Conservation (phyloP, 495 filamentous ascomycete species). For the Pyrenula aspistea region DNA sequence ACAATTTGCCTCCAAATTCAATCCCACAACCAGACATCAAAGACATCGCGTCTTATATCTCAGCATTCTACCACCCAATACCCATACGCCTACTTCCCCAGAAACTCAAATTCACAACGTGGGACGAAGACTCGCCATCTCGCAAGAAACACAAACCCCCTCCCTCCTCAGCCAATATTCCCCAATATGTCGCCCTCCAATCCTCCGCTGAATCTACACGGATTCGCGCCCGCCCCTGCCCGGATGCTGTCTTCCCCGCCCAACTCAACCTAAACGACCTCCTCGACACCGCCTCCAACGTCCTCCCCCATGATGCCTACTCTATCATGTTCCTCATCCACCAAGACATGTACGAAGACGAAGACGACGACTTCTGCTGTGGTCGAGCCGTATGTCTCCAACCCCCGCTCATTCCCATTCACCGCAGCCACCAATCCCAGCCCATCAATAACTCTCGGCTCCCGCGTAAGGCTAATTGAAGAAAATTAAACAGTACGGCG, state of each 20-base stretch:
- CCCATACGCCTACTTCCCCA: constrained; percentile 30
- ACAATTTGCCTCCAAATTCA: not conserved
- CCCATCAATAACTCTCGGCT: no score
- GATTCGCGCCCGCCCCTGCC: constrained; percentile 39
- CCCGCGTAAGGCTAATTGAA: no score
- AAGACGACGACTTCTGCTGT: constrained; percentile 56
- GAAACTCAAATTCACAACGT: constrained; percentile 28
- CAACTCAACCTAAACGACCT: constrained; percentile 56
- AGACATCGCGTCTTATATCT: constrained; percentile 38
- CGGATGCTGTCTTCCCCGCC: constrained; percentile 29
- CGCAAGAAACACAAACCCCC: constrained; percentile 5
- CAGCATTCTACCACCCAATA: constrained; percentile 50
- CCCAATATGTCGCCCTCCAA: constrained; percentile 28
- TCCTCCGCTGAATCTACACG: constrained; percentile 25
- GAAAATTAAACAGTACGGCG: constrained; percentile 39
- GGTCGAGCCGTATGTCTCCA: constrained; percentile 32
- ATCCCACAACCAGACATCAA: constrained; percentile 9
- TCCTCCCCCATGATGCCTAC: constrained; percentile 49
- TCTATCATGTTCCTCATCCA: constrained; percentile 42
- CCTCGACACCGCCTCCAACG: constrained; percentile 42
- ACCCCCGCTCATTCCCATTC: not conserved
- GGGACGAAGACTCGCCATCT: constrained; percentile 17
- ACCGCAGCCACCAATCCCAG: not conserved
- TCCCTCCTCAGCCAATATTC: not conserved
- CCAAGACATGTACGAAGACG: constrained; percentile 56